These are phyloP conservation scores for Colletotrichum theobromicola DNA, from an alignment of 2,329 filamentous ascomycete species.

Conservation along the genomic window DNA sequence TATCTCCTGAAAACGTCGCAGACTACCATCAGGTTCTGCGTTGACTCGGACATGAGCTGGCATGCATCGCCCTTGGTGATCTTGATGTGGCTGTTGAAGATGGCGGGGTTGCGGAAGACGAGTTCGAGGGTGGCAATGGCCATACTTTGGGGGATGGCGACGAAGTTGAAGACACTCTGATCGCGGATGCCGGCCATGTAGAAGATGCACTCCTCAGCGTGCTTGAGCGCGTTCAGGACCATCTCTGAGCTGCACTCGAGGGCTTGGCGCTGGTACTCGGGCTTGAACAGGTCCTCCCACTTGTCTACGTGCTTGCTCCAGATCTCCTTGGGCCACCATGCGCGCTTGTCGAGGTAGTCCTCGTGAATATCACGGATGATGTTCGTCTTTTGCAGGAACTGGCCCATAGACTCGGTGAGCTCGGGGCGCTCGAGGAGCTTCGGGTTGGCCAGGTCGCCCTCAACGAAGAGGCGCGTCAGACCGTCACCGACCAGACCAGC, in stretches of 20 bases:
- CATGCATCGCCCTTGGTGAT: conserved; percentile 96
- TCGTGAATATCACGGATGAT: conserved; percentile 96
- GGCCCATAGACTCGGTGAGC: conserved; percentile 93
- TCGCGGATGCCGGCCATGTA: conserved; percentile 95
- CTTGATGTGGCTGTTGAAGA: conserved; percentile 91
- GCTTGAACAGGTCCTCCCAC: conserved; percentile 89
- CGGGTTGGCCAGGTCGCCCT: conserved; percentile 84
- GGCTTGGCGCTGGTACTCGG: conserved; percentile 77
- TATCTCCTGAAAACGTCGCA: conserved; percentile 85
- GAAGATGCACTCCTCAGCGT: conserved; percentile 93
- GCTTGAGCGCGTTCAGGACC: conserved; percentile 86
- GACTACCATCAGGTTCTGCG: conserved; percentile 83
- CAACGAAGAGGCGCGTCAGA: conserved; percentile 87
- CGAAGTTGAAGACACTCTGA: conserved; percentile 99
- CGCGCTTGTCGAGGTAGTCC: conserved; percentile 84
- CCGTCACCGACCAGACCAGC: conserved; percentile 98
- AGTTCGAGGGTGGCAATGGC: conserved; percentile 93
- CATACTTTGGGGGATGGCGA: conserved; percentile 96
- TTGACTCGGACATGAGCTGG: conserved; percentile 88
- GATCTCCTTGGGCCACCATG: conserved; percentile 95
- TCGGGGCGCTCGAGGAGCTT: conserved; percentile 78
- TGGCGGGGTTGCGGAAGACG: conserved; percentile 87
- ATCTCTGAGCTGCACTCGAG: conserved; percentile 90
- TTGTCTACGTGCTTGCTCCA: conserved; percentile 94
- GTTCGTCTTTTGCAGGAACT: conserved; percentile 98